Evolutionary conservation across 1,284 basidiomycete species (phyloP).

Genomic region (Microbotryum lychnidis-dioicae): DNA sequence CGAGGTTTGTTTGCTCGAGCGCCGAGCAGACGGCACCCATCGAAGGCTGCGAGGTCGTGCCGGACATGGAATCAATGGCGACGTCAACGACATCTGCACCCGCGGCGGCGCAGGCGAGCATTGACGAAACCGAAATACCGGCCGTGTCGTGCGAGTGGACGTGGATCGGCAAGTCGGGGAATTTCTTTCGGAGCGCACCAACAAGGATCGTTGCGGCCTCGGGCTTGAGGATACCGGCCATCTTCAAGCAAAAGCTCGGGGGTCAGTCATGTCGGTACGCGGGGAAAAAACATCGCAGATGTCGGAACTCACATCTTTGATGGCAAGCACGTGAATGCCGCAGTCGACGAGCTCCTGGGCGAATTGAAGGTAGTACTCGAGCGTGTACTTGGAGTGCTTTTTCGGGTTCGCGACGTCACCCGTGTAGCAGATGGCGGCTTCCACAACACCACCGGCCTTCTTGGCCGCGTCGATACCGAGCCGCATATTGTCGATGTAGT

Average conservation of each 20-base stretch:
- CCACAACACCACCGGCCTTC: constrained; percentile 96
- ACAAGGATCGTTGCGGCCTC: constrained; percentile 84
- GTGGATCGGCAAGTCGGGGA: constrained; percentile 97
- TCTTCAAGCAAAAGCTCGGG: constrained; percentile 39
- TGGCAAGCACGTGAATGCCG: constrained; percentile 93
- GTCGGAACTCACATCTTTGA: constrained; percentile 65
- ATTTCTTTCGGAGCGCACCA: constrained; percentile 85
- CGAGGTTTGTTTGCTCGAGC: constrained; percentile 87
- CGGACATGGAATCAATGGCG: constrained; percentile 98
- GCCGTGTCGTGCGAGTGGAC: constrained; percentile 99
- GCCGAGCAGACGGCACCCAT: constrained; percentile 96
- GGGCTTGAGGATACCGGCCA: constrained; percentile 97
- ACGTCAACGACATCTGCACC: constrained; percentile 98
- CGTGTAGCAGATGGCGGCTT: constrained; percentile 98
- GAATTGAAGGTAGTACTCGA: constrained; percentile 96
- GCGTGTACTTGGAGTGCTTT: constrained; percentile 87
- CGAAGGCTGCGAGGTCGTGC: constrained; percentile 93
- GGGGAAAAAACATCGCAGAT: background rate
- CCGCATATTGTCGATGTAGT: constrained; percentile 94
- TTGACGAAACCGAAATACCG: constrained; percentile 91
- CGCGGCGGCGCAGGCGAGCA: constrained; percentile 90
- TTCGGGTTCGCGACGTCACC: constrained; percentile 93
- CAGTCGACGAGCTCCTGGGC: constrained; percentile 87
- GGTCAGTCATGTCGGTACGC: background rate
- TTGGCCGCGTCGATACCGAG: constrained; percentile 98